Evolutionary conservation across 225 moss, liverwort and hornwort species (phyloP).

Genomic region (Straminergon stramineum): DNA sequence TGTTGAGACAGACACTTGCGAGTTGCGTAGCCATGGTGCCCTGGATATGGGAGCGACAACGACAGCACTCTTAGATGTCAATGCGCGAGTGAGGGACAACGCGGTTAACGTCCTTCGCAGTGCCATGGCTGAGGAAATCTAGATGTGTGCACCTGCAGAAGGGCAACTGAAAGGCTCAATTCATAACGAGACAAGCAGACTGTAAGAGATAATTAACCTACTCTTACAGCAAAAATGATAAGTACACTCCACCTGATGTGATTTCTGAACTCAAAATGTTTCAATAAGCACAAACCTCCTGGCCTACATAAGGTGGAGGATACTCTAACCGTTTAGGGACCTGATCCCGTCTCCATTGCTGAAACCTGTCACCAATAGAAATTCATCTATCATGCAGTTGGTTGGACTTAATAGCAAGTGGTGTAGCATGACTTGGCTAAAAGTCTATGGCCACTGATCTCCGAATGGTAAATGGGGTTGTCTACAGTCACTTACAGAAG

Average conservation of each 20-base stretch:
- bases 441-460: background rate
- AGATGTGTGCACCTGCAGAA: background rate
- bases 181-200: background rate
- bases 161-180: background rate
- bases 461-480: background rate
- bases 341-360: background rate
- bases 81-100: slow-evolving; percentile 1
- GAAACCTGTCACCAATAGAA: background rate
- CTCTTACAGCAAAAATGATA: background rate
- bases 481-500: background rate
- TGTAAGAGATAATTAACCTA: background rate
- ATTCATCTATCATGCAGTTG: background rate
- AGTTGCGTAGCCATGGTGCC: slow-evolving; percentile 2
- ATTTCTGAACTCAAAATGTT: background rate
- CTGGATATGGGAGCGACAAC: background rate
- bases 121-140: slow-evolving; percentile 5
- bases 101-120: slow-evolving; percentile 14
- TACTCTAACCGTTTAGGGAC: background rate
- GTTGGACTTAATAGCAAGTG: background rate
- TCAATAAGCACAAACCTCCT: background rate
- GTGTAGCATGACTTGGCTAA: background rate
- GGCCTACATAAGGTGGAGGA: background rate
- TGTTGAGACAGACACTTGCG: slow-evolving; percentile 4
- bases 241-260: background rate
- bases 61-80: background rate